Base-by-base conservation (phyloP, 805 yeast genomes). In the Cyberlindnera misumaiensis region DNA sequence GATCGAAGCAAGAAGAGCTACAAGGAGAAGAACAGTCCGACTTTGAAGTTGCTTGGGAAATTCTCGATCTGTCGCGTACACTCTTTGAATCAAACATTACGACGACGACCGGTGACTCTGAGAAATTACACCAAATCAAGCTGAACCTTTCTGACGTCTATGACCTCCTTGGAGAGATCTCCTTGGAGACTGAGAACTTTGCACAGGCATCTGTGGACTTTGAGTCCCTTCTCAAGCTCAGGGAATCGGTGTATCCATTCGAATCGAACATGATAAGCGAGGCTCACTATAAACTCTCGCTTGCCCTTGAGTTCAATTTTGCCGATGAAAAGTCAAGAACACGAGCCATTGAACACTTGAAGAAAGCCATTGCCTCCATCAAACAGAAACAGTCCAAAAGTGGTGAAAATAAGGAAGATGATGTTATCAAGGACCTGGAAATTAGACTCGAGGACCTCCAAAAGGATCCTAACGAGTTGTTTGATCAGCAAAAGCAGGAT, bases 41-140 rank as follows among this genome's bases (percentile, higher is more conserved):
- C 51, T 85, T 90, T 52, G 94, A 83, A 55, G 75, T 80, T 13
- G 95, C 96, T 0, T 84, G 96, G 93, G 93, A 84, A 37, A 73
- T 85, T 8, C 63, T 88, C 14, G 96, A 89, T 55, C 65, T 85
- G 29, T 73, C 96, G 3, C 72, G 96, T 45, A 69, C 81, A 2
- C 56, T 83, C 32, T 82, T 75, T 48, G 79, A 75, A 53, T 14
- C 41, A 12, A 35, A 41, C 15, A 27, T 48, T 4, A 34, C 59
- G 7, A 62, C 49, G 29, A 60, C 24, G 27, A 18, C 27, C 5
- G 28, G 58, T 22, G 52, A 62, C 40, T 18, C 38, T 11, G 33
- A 40, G 3, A 39, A 30, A 1, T 28, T 40, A 4, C 41, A 46
- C 18, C 44, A 44, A 22, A 45, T 69, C 18, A 62, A 69, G 40